Conservation (phyloP, 2,329 filamentous ascomycete species). For the Cladorrhinum sp. region DNA sequence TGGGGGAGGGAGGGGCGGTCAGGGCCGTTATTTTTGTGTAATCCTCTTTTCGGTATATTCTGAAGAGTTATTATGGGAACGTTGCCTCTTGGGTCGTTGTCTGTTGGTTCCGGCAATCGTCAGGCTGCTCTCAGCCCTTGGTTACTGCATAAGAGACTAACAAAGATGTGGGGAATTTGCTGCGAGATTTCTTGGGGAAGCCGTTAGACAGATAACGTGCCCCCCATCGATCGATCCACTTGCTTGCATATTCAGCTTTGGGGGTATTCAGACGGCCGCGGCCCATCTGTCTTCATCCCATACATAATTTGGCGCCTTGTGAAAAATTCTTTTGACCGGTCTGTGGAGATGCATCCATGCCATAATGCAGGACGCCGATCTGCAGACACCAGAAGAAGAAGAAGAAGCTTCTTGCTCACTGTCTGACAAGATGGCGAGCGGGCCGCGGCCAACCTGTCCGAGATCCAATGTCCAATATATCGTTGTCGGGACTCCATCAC, state of each 20-base stretch:
- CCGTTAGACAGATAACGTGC: neutral
- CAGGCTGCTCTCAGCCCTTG: neutral
- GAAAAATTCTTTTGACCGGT: neutral
- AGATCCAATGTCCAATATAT: neutral
- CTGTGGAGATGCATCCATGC: neutral
- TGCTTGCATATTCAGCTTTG: neutral
- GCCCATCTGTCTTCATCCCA: neutral
- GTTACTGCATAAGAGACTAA: neutral
- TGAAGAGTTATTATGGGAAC: neutral
- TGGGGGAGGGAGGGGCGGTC: neutral
- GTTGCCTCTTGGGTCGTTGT: neutral
- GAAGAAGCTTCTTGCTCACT: neutral
- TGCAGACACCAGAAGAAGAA: neutral
- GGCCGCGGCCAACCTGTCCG: neutral
- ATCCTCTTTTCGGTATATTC: neutral
- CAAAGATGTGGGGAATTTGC: neutral
- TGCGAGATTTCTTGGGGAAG: neutral
- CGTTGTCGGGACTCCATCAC: neutral
- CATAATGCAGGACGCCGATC: neutral
- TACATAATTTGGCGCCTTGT: neutral
- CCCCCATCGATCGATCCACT: neutral
- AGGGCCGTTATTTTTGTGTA: neutral
- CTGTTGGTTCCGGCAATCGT: neutral
- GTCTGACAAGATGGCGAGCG: neutral
- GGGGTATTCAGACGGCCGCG: neutral